Evolutionary conservation across 768 basidiomycete species (phyloP), one percentile per base, ranked within the genome.

Genomic region (Auriscalpium microsporum): DNA sequence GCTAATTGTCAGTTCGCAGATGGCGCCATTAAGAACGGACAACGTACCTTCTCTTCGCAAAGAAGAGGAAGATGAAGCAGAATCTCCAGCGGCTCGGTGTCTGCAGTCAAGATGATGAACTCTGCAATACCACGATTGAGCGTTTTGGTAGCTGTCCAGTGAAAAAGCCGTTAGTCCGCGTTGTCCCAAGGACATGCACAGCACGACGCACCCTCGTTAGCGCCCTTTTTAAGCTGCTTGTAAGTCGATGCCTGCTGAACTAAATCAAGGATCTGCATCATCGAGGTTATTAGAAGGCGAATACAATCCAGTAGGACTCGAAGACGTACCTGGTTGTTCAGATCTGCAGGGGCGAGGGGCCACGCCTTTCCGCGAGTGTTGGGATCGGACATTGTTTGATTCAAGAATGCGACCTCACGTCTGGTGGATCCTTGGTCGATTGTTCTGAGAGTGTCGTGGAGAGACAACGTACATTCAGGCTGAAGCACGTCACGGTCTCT

Each of bases 191-290:
- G 14, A 55, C 23, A 11, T 23, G 28, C 50, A 35, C 48, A n/a
- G 16, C 28, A 5, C 28, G 14, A 65, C 77, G 37, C 49, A 90
- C 91, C 90, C 82, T 99, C 96, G 72, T 99, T 99, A 45, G 96
- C 96, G 58, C 96, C 95, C 76, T 97, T 97, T 76, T 97, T 98
- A 48, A 97, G 75, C 71, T 97, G 94, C 75, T 97, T 97, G 78
- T 95, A 96, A 71, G 94, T 87, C n/a, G 82, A 77, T 44, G 95
- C 94, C 73, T 95, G 90, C 69, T 96, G 92, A 35, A 96, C 88
- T 55, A 98, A 78, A 67, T 98, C 95, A 53, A 99, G 80, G 66
- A 98, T 96, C 93, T 95, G 64, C 17, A 37, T 16, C 34, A 36
- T 13, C 61, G 14, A 23, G 33, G 34, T 40, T 52, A 35, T 50